Percentiles rank a stretch among this genome's conserved stretches.
Evolutionary conservation across 352 stramenopile genomes (phyloP).

Genomic region (Globisporangium yorkense): DNA sequence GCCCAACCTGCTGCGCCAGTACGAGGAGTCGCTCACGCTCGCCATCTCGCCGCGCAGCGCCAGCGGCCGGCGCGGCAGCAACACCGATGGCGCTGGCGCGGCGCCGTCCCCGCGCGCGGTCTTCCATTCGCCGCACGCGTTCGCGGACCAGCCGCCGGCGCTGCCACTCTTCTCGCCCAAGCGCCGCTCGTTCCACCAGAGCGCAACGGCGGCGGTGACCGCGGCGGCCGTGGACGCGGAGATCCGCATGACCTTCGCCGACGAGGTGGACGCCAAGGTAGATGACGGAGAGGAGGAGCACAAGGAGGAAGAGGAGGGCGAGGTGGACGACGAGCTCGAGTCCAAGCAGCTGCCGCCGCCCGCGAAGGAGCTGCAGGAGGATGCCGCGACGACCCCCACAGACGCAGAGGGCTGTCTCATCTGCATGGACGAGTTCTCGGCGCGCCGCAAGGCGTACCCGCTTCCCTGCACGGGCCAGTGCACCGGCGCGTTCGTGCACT

Average conservation of each 20-base stretch:
- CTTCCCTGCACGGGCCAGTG: constrained; percentile 73
- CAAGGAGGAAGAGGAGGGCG: constrained; percentile 8
- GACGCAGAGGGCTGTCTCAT: constrained; percentile 66
- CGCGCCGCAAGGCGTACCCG: constrained; percentile 76
- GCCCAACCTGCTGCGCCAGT: constrained; percentile 34
- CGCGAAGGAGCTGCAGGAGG: constrained; percentile 11
- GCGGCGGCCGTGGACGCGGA: constrained; percentile 11
- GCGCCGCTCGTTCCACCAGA: constrained; percentile 25
- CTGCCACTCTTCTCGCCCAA: constrained; percentile 59
- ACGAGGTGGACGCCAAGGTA: constrained; percentile 28
- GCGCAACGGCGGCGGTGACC: not conserved
- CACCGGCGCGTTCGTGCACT: constrained; percentile 78
- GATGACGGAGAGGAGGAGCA: constrained; percentile 23
- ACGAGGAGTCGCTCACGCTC: constrained; percentile 41
- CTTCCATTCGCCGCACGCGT: constrained; percentile 51
- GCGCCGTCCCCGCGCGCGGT: constrained; percentile 47
- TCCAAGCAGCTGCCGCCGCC: constrained; percentile 9
- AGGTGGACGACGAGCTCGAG: constrained; percentile 4
- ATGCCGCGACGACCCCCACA: constrained; percentile 9
- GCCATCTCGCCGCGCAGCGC: constrained; percentile 21
- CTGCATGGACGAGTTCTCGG: constrained; percentile 89
- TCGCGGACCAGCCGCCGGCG: constrained; percentile 28
- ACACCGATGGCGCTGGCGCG: not conserved
- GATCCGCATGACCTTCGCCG: constrained; percentile 24
- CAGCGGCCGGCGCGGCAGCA: not conserved